Conservation (phyloP, 331 rosid species). For the Pyracantha coccinea region DNA sequence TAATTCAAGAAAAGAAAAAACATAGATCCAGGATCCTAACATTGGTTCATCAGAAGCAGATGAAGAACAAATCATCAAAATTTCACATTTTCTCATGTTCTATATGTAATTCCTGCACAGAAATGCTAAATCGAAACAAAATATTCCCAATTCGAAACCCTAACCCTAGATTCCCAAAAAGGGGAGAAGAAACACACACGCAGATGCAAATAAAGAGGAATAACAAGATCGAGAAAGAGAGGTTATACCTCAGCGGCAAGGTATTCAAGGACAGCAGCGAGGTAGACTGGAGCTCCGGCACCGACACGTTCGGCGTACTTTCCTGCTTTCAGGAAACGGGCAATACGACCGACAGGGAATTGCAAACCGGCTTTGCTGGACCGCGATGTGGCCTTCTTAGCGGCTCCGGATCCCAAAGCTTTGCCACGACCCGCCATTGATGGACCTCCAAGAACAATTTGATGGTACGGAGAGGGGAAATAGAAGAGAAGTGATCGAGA, state of each 20-base stretch:
- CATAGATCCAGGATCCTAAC: neutral
- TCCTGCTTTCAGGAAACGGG: constrained; percentile 78
- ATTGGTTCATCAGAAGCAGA: neutral
- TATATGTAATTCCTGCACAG: neutral
- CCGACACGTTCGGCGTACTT: constrained; percentile 92
- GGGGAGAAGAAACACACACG: fast-evolving
- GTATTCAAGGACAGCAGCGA: constrained; percentile 87
- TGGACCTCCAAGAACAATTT: neutral
- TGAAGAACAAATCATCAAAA: neutral
- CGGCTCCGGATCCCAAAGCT: constrained; percentile 63
- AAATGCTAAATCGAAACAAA: neutral
- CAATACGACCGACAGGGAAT: constrained; percentile 93
- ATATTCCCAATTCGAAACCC: constrained; percentile 4
- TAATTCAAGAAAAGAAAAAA: neutral
- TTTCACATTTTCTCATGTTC: no score
- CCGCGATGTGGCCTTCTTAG: constrained; percentile 83
- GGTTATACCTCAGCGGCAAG: constrained; percentile 73
- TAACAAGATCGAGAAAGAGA: neutral
- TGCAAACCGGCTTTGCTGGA: constrained; percentile 89
- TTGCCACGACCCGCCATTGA: constrained; percentile 90
- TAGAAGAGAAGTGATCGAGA: neutral
- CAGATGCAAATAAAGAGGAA: neutral
- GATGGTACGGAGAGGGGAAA: no score
- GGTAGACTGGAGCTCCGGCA: constrained; percentile 91
- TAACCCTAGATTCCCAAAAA: constrained; percentile 36